Evolutionary conservation across 768 basidiomycete species (phyloP), one percentile per base, ranked within the genome.

Genomic region (Boletus reticuloceps): DNA sequence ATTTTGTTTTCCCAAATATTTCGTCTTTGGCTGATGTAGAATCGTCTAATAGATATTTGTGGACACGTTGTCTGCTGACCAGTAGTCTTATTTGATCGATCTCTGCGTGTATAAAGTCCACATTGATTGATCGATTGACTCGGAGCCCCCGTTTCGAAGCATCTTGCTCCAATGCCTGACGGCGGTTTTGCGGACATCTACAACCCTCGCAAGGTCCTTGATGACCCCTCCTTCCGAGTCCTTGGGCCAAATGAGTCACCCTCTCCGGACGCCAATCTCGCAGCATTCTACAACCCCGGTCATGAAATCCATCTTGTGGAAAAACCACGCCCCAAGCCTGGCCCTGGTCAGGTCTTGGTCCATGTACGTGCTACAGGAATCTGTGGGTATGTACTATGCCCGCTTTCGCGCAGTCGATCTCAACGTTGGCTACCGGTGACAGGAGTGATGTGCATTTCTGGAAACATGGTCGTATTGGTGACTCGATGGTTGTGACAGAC

Each of bases 371-470:
- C 85, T 10, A 87, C 84, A 14, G 85, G 86, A 1, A 86, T 86
- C 39, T 87, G 85, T 62, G 85, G 86, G 85, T 82, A 60, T 50
- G 80, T 69, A 25, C 16, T 48, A 41, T 51, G 17, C 9, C 27
- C 16, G 38, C 16, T 27, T 27, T 45, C 39, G 19, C 13, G 6
- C 40, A n/a, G 25, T 40, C 25, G 14, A 48, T 41, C 14, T 29
- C 31, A 47, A 29, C 13, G 6, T 29, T 39, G 20, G 14, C 1
- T 38, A 17, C 47, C 14, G 47, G 31, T 22, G 32, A 53, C 53
- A 86, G 85, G 76, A 86, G 83, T 45, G 85, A 87, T 55, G 82
- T 88, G 59, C 85, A 88, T 64, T 86, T 87, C 67, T 88, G 85
- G 85, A 77, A 85, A 58, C 83, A 86, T 66, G 85, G 85, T 7